Percentiles rank a stretch among this genome's conserved stretches.
phyloP scores from a whole-genome alignment of 2,329 filamentous ascomycete species.

The Byssochlamys sp. region DNA sequence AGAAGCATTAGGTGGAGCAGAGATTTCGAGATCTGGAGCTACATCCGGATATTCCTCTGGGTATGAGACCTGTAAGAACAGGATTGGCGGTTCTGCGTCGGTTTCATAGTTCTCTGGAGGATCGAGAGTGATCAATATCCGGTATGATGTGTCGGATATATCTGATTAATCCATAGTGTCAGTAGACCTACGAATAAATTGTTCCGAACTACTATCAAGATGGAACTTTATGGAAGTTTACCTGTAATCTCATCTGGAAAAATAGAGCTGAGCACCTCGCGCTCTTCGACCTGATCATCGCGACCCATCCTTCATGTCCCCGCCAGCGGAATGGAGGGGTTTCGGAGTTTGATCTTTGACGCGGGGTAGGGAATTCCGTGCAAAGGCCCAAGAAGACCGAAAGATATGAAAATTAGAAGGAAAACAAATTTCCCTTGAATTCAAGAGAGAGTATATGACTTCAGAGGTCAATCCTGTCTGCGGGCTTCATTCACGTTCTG shows the following conservation, averaged over 20 bases:
- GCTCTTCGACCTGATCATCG: slow-evolving; percentile 91
- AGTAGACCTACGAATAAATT: background rate
- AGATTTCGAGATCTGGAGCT: slow-evolving; percentile 71
- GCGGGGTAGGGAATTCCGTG: background rate
- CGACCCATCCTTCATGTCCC: slow-evolving; percentile 34
- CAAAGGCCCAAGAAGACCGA: background rate
- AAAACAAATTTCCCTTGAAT: background rate
- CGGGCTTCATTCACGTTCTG: background rate
- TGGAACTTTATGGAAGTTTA: slow-evolving; percentile 22
- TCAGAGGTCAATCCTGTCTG: background rate
- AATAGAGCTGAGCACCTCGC: slow-evolving; percentile 94
- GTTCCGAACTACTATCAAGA: slow-evolving; percentile 8
- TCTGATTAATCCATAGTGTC: slow-evolving; percentile 45
- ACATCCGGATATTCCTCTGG: slow-evolving; percentile 85
- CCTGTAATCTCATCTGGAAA: slow-evolving; percentile 96
- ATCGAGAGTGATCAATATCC: slow-evolving; percentile 77
- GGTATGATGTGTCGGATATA: slow-evolving; percentile 80
- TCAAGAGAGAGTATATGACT: background rate
- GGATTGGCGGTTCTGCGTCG: slow-evolving; percentile 54
- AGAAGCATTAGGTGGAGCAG: slow-evolving; percentile 58
- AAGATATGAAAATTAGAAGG: background rate
- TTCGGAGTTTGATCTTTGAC: background rate
- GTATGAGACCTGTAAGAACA: slow-evolving; percentile 78
- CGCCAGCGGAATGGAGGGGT: background rate
- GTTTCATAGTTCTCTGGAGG: slow-evolving; percentile 56